Conservation (phyloP, 208 protist genomes). For the Leishmania lainsoni region DNA sequence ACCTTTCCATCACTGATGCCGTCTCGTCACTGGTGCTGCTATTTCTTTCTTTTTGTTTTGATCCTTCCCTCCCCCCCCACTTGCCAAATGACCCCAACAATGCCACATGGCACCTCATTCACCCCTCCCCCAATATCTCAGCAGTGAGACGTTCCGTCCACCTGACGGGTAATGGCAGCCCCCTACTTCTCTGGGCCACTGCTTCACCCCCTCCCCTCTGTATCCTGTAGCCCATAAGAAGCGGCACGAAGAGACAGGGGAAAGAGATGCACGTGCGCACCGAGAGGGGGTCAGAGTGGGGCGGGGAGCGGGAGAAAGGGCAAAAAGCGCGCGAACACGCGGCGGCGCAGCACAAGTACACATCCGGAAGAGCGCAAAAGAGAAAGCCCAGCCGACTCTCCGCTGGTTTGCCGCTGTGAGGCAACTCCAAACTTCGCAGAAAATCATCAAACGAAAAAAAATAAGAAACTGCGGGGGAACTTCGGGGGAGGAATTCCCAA, state of each 20-base stretch:
- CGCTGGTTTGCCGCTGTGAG: conserved; percentile 29
- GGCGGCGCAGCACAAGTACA: neutral
- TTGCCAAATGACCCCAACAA: neutral
- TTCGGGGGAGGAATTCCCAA: neutral
- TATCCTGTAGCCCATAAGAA: neutral
- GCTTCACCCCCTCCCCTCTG: neutral
- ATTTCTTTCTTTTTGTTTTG: neutral
- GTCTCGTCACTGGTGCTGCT: neutral
- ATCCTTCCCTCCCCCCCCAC: conserved; percentile 10
- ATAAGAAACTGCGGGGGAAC: neutral
- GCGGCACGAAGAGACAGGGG: neutral
- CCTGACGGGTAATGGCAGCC: neutral
- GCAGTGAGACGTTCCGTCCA: neutral
- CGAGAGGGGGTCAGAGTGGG: neutral
- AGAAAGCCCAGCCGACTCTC: conserved; percentile 1
- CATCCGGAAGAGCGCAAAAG: neutral
- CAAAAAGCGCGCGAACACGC: neutral
- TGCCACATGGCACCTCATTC: neutral
- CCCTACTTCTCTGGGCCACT: neutral
- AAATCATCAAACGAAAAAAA: too few relatives aligned
- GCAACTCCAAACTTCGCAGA: neutral
- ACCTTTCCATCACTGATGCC: neutral
- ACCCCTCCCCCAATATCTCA: neutral
- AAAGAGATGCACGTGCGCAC: neutral
- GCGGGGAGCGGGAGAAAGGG: neutral